Evolutionary conservation across 2,329 filamentous ascomycete genomes (phyloP).

Genomic region (Aureobasidium musti): DNA sequence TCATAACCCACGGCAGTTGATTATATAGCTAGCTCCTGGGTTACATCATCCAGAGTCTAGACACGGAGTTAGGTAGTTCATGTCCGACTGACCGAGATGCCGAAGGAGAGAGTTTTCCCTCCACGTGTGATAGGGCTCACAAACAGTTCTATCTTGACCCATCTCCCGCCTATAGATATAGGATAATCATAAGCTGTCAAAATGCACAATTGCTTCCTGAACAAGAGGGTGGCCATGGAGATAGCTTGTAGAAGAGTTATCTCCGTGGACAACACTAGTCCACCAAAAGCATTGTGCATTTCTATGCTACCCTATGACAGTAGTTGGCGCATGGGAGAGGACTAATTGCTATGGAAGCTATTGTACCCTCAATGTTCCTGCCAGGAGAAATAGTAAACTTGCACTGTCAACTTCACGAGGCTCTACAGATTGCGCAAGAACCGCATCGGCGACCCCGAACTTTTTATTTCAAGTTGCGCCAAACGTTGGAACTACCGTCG

Average conservation of each 20-base stretch:
- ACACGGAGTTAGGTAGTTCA: background rate
- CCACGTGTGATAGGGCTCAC: too few relatives aligned
- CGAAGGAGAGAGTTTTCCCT: background rate
- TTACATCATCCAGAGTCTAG: slow-evolving; percentile 16
- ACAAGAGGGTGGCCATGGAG: background rate
- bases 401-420: too few relatives aligned
- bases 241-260: too few relatives aligned
- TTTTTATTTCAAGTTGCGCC: background rate
- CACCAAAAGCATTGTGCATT: too few relatives aligned
- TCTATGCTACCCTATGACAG: too few relatives aligned
- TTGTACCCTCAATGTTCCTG: background rate
- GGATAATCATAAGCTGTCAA: background rate
- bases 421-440: background rate
- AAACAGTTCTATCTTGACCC: too few relatives aligned
- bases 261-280: too few relatives aligned
- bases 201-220: background rate
- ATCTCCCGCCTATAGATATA: too few relatives aligned
- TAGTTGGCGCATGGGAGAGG: too few relatives aligned
- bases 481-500: slow-evolving; percentile 18
- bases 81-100: slow-evolving; percentile 4
- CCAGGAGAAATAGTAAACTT: background rate
- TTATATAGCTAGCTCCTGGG: background rate
- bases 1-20: background rate
- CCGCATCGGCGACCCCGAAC: slow-evolving; percentile 8
- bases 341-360: too few relatives aligned